phyloP scores from a whole-genome alignment of 805 yeast genomes.

The Zygoascus tannicola region DNA sequence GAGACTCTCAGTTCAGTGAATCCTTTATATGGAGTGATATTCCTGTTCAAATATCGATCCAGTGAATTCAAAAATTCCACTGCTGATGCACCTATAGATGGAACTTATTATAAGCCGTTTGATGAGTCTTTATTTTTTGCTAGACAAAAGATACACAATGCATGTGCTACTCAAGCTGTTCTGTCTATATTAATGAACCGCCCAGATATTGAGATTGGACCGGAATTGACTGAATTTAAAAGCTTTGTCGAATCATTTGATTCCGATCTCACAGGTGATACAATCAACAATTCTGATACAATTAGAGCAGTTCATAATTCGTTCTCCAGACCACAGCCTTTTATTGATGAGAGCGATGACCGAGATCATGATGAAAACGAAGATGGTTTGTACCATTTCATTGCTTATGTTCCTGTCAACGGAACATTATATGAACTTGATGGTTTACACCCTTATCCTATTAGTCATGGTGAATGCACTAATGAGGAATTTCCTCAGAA shows the following conservation, averaged over 20 bases:
- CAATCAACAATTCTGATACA: conserved; percentile 48
- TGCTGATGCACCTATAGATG: conserved; percentile 32
- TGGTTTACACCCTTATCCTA: conserved; percentile 49
- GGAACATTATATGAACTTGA: conserved; percentile 51
- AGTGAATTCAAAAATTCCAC: conserved; percentile 20
- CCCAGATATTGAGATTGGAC: conserved; percentile 38
- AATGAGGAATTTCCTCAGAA: conserved; percentile 35
- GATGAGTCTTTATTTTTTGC: conserved; percentile 43
- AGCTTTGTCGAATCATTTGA: conserved; percentile 46
- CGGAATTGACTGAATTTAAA: conserved; percentile 38
- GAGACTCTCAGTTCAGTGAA: conserved; percentile 21
- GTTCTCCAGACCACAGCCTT: conserved; percentile 45
- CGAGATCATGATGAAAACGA: conserved; percentile 30
- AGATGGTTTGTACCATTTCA: conserved; percentile 51
- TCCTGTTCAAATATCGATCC: conserved; percentile 51
- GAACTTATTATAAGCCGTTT: conserved; percentile 30
- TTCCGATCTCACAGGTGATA: conserved; percentile 49
- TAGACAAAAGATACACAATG: conserved; percentile 53
- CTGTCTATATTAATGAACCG: conserved; percentile 45
- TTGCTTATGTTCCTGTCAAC: conserved; percentile 42
- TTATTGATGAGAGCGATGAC: conserved; percentile 34
- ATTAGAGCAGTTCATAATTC: conserved; percentile 53
- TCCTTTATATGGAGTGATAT: conserved; percentile 51
- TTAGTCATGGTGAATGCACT: conserved; percentile 40
- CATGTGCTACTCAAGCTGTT: conserved; percentile 70